phyloP scores from a whole-genome alignment of 306 rosid species.

The Cotoneaster glaucophyllus region DNA sequence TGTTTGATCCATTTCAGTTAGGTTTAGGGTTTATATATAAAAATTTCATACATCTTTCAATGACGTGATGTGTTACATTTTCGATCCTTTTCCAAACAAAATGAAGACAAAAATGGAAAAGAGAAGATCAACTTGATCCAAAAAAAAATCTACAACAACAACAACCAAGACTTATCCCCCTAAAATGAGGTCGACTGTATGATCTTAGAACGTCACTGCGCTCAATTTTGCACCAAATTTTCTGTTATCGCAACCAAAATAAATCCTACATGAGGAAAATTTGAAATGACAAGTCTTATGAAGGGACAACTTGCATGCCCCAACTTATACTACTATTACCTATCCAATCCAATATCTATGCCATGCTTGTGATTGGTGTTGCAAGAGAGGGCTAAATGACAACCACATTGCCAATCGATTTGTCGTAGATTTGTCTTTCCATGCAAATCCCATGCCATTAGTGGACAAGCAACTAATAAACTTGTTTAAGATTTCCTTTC shows the following conservation, averaged over 20 bases:
- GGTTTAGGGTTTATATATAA: background rate
- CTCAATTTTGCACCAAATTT: too few relatives aligned
- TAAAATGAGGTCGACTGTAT: too few relatives aligned
- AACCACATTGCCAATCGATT: background rate
- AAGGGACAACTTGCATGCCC: background rate
- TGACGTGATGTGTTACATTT: background rate
- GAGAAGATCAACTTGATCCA: background rate
- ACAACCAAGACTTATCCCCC: too few relatives aligned
- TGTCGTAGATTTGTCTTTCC: background rate
- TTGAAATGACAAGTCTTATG: background rate
- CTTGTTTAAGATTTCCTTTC: background rate
- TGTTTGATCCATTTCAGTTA: background rate
- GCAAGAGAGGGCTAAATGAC: slow-evolving; percentile 15
- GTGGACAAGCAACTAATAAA: slow-evolving; percentile 4
- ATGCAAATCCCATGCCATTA: background rate
- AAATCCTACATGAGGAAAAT: background rate
- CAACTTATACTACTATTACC: background rate
- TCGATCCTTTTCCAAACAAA: background rate
- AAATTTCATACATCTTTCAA: background rate
- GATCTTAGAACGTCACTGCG: too few relatives aligned
- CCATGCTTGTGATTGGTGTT: background rate
- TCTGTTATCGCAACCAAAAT: too few relatives aligned
- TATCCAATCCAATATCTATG: background rate
- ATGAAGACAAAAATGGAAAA: background rate
- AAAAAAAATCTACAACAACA: background rate